phyloP scores from a whole-genome alignment of 2,329 filamentous ascomycete genomes.

The Ceratocystis colombiana region DNA sequence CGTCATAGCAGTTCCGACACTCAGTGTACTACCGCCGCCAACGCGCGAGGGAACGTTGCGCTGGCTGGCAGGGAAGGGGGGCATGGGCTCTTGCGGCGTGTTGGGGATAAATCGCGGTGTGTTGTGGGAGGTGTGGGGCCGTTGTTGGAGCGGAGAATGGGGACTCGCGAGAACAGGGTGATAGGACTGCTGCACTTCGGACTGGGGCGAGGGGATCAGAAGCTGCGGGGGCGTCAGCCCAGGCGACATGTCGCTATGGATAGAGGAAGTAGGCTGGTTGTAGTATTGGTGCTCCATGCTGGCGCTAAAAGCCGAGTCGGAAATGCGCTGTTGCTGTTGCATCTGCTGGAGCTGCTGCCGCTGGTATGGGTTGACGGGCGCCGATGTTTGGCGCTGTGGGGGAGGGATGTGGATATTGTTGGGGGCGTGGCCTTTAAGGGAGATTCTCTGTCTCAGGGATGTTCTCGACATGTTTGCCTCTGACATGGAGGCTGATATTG shows the following conservation, averaged over 20 bases:
- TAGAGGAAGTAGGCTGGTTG: conserved; percentile 33
- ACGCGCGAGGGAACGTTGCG: conserved; percentile 45
- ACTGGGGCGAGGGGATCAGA: conserved; percentile 32
- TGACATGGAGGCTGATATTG: background rate
- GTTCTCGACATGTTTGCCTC: conserved; percentile 29
- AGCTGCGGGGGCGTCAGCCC: conserved; percentile 4
- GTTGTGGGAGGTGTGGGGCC: conserved; percentile 43
- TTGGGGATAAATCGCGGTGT: conserved; percentile 26
- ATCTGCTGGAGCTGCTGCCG: conserved; percentile 27
- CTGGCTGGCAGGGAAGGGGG: conserved; percentile 33
- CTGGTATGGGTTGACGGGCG: conserved; percentile 28
- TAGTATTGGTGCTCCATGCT: conserved; percentile 37
- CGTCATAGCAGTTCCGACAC: conserved; percentile 43
- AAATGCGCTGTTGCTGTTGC: conserved; percentile 27
- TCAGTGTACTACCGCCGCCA: conserved; percentile 48
- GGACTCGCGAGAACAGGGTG: conserved; percentile 53
- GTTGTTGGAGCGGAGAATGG: conserved; percentile 52
- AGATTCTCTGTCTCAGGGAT: conserved; percentile 46
- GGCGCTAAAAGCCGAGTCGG: conserved; percentile 42
- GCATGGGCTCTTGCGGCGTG: conserved; percentile 24
- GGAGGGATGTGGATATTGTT: conserved; percentile 47
- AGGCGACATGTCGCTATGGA: conserved; percentile 27
- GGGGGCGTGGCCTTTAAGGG: conserved; percentile 43
- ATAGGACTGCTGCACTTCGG: conserved; percentile 44
- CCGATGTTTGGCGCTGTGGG: conserved; percentile 33